Base-by-base conservation (phyloP, 352 stramenopile genomes). In the Globisporangium cystogenes region DNA sequence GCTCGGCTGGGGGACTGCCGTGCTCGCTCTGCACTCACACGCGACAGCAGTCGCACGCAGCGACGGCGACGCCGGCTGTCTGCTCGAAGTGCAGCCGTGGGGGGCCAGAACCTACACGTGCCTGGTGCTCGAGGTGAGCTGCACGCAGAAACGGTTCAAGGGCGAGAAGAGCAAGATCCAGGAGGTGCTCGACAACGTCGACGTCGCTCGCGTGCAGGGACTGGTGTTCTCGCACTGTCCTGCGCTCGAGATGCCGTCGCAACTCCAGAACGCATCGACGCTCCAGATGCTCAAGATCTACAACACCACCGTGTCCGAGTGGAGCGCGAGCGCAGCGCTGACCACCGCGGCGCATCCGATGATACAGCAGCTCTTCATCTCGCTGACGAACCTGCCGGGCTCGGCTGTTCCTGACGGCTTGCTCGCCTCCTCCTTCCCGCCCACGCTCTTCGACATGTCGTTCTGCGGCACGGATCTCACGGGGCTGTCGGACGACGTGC, bases 211-310 rank as follows among this genome's bases (percentile, higher is more conserved):
- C 10, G 20, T 73, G 7, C 40, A 59, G 12, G 43, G 53, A 4
- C 48, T 73, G 3, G 47, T 57, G 23, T 40, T 70, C 29, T 52
- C 51, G 18, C 57, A 70, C 26, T 73, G 57, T 16, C 33, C 57
- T 2, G 27, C 31, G 16, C 54, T 73, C 21, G 40, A 43, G 6
- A 49, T 68, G 1, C 50, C 62, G 0, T 35, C 45, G 11, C 24
- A 53, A 5, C 48, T 73, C 16, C 39, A 51, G 27, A 16, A 10
- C 1, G 60, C 69, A 16, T 26, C 42, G 12, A 55, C 54, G 10
- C 52, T 73, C 4, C 23, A 65, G 7, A 55, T 57, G 3, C 40
- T 73, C 39, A 54, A 70, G 39, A 52, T 73, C 16, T 55, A 56
- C 53, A 65, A 59, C 20, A 53, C 27, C 4, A 53, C 46, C 3